Conservation (phyloP, 805 yeast species). For the Metschnikowia lochheadii region DNA sequence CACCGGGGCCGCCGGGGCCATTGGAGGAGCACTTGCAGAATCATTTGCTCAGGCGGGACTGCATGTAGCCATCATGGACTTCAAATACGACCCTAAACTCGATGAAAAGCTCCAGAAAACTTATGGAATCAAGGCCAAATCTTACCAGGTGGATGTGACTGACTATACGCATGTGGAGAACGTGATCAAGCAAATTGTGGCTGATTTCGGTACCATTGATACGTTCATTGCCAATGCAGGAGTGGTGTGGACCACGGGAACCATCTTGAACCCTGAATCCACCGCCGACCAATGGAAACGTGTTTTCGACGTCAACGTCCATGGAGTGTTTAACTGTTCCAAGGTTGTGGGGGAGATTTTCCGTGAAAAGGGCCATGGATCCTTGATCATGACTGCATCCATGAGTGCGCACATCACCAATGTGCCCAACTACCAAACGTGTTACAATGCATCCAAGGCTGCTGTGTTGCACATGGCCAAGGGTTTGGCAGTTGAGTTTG, state of each 20-base stretch:
- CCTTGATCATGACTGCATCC: slow-evolving; percentile 80
- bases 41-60: slow-evolving; percentile 59
- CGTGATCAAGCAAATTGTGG: slow-evolving; percentile 46
- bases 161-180: slow-evolving; percentile 46
- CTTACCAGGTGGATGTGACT: slow-evolving; percentile 59
- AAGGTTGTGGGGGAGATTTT: slow-evolving; percentile 70
- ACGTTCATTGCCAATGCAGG: slow-evolving; percentile 90
- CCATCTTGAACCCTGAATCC: slow-evolving; percentile 36
- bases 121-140: slow-evolving; percentile 59
- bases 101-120: slow-evolving; percentile 29
- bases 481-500: slow-evolving; percentile 22
- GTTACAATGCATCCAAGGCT: slow-evolving; percentile 32
- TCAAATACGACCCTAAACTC: slow-evolving; percentile 27
- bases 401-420: slow-evolving; percentile 88
- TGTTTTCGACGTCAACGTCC: slow-evolving; percentile 50
- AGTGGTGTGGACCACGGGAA: slow-evolving; percentile 45
- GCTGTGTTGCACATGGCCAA: slow-evolving; percentile 21
- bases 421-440: slow-evolving; percentile 78
- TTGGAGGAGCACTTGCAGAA: slow-evolving; percentile 27
- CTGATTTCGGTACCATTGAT: slow-evolving; percentile 78
- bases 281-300: slow-evolving; percentile 64
- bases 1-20: slow-evolving; percentile 31
- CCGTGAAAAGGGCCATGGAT: slow-evolving; percentile 69
- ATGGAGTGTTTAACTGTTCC: slow-evolving; percentile 48
- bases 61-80: slow-evolving; percentile 44